Evolutionary conservation across 1,284 basidiomycete species (phyloP), one percentile per base, ranked within the genome.

Genomic region (Naganishia sp.): DNA sequence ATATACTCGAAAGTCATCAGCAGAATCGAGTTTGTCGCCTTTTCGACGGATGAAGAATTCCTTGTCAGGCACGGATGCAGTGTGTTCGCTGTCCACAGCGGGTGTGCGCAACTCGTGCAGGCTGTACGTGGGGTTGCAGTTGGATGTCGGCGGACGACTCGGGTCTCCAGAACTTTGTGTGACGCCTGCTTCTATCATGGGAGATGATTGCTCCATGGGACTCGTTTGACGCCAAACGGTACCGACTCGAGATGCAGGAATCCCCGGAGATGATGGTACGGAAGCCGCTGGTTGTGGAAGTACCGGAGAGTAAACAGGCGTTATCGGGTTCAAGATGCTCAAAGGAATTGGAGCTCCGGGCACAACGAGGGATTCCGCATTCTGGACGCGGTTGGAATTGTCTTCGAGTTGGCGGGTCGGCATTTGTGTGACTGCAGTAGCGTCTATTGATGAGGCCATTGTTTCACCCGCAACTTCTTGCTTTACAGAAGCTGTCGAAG

Each of bases 1-100:
- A 73, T 89, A 90, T 0, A 83, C 85, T 48, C 80, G 78, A 70
- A 82, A 75, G 74, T 94, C 92, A 13, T 61, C 59, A 13, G n/a
- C 44, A 10, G 59, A 49, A 49, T 69, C 68, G 15, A 69, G 55
- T 23, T 43, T 39, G 15, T 53, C 36, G 13, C 67, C 56, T 48
- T 60, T 68, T 89, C 85, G 68, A 87, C 86, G 25, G 81, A 79
- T 2, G 86, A 82, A 64, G 87, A 83, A 21, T 77, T 77, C 44
- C 70, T 71, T 68, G 71, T 77, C 71, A 39, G 7, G 36, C 36
- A 13, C 13, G 56, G 68, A 44, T 33, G 69, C 65, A n/a, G 48
- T 21, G 31, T 23, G 55, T 46, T 60, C 44, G 55, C 68, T 25
- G 39, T 63, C 42, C 48, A 56, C 23, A 31, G 74, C 74, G 1